Base-by-base conservation (phyloP, 2,329 filamentous ascomycete species). In the Aphanocladium album region DNA sequence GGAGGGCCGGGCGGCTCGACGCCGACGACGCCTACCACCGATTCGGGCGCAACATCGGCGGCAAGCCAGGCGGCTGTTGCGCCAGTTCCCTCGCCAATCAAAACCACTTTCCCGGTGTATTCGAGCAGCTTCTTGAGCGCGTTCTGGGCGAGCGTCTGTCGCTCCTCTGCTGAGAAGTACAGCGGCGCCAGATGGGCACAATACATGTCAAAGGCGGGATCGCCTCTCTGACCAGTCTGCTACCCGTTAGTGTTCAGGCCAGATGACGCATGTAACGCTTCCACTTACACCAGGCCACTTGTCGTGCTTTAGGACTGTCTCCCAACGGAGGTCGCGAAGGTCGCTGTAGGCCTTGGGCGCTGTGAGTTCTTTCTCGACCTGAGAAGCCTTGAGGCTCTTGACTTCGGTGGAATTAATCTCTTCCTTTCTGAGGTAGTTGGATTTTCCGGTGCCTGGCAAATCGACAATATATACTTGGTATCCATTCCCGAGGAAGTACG, bases 1-100 rank as follows among this genome's bases (percentile, higher is more conserved):
- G 81, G 82, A 1, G 83, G 82, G 0, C 83, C 83, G 4, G 72
- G 68, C 0, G 83, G 83, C 65, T 86, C 83, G 14, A 86, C 63
- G 1, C 77, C 73, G 1, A 86, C 69, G 21, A 84, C 75, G 0
- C 71, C 77, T 21, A 75, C 76, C 2, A 85, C 77, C 0, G 80
- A 70, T 0, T 76, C 64, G 0, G 83, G 82, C 3, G 75, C 68
- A 2, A 71, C 68, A 64, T 87, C 83, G 2, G 77, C 79, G 9
- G 79, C 73, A 9, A 79, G 72, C 76, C 76, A 82, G 9, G 73
- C 76, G 62, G 76, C 75, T 12, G 72, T 72, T 1, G 77, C 76
- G 4, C 79, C 79, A 17, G 82, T 76, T 0, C 79, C 81, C 63
- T 86, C 79, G 0, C 77, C 78, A 12, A 86, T 63, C 3, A 84